A percentile compares a stretch with the other conserved stretches of the same genome.
Conservation (phyloP, 2,329 filamentous ascomycete species). For the Trichoderma arundinaceum region DNA sequence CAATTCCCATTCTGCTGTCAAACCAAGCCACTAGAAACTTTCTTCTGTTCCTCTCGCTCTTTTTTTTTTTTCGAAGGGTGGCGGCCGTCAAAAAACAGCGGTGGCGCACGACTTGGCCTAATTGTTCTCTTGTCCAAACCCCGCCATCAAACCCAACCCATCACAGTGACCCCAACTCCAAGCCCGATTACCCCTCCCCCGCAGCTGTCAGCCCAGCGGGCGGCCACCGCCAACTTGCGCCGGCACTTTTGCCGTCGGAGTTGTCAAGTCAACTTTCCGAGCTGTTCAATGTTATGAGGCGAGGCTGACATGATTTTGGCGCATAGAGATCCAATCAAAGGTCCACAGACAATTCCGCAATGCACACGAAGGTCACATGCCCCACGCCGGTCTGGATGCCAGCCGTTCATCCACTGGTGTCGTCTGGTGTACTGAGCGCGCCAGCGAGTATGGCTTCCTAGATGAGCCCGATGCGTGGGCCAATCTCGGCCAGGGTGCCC, state of each 20-base stretch:
- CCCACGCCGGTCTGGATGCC: constrained; percentile 89
- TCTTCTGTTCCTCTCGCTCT: neutral
- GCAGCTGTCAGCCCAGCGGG: constrained; percentile 24
- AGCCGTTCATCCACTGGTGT: constrained; percentile 89
- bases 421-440: constrained; percentile 89
- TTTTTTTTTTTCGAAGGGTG: neutral
- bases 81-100: constrained; percentile 18
- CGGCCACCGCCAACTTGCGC: constrained; percentile 1
- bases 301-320: constrained; percentile 32
- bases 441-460: constrained; percentile 84
- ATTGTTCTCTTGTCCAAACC: constrained; percentile 25
- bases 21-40: neutral
- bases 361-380: constrained; percentile 87
- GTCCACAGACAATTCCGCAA: constrained; percentile 88
- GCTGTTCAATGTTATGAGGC: neutral
- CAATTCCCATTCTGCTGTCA: neutral
- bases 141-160: constrained; percentile 15
- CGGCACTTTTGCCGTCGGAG: neutral
- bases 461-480: constrained; percentile 86
- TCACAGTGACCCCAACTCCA: constrained; percentile 1
- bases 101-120: constrained; percentile 22
- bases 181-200: constrained; percentile 31
- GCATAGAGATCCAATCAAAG: constrained; percentile 76
- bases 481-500: constrained; percentile 91
- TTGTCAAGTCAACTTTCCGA: neutral